Evolutionary conservation across 2,329 filamentous ascomycete genomes (phyloP).

Genomic region (Ophiosphaerella narmari): DNA sequence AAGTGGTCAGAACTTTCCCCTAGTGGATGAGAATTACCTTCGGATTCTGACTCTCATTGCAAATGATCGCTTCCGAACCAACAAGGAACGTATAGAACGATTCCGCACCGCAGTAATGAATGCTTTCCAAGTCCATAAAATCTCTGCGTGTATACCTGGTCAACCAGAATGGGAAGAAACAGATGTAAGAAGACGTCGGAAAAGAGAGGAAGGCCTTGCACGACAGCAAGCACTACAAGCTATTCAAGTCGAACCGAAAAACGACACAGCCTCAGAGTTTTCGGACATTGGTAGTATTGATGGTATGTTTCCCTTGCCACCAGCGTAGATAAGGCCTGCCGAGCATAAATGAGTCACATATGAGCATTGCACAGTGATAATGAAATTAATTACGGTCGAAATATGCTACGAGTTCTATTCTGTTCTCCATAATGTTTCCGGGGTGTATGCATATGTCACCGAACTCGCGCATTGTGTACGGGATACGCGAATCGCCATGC

Average conservation of each 20-base stretch:
- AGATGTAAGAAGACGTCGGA: constrained; percentile 44
- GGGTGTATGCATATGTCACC: neutral
- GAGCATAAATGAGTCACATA: no score
- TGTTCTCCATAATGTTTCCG: no score
- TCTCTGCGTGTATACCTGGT: neutral
- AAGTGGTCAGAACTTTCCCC: constrained; percentile 47
- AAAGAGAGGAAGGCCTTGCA: constrained; percentile 54
- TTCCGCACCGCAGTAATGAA: constrained; percentile 61
- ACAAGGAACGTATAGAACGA: constrained; percentile 67
- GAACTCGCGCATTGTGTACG: neutral
- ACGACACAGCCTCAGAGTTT: neutral
- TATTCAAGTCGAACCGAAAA: neutral
- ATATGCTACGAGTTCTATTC: no score
- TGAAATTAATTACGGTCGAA: no score
- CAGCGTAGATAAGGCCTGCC: no score
- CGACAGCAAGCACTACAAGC: constrained; percentile 50
- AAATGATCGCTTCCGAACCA: constrained; percentile 75
- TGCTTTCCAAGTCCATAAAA: constrained; percentile 8
- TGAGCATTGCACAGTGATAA: no score
- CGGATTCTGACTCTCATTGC: constrained; percentile 68
- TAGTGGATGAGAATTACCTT: constrained; percentile 71
- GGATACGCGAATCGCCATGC: neutral
- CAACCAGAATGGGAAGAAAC: constrained; percentile 49
- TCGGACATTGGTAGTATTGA: neutral
- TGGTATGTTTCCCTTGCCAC: constrained; percentile 1